A percentile compares a stretch with the other conserved stretches of the same genome.
phyloP scores from a whole-genome alignment of 1,139 yeast species.

The Yamadazyma sp. region DNA sequence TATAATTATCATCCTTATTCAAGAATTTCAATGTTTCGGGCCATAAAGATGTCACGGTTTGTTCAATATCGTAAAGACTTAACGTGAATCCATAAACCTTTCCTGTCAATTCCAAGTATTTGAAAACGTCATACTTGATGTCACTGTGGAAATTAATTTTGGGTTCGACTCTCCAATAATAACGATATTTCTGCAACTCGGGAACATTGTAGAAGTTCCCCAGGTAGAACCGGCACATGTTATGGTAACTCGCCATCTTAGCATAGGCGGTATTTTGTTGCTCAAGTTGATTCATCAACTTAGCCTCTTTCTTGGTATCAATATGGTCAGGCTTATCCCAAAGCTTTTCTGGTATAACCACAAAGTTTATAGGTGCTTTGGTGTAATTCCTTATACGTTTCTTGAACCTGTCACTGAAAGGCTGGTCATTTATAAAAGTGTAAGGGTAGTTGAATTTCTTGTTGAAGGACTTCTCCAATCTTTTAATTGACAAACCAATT shows the following conservation, averaged over 20 bases:
- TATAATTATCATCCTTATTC: slow-evolving; percentile 54
- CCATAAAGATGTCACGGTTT: slow-evolving; percentile 65
- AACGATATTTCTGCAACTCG: slow-evolving; percentile 47
- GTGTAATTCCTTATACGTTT: slow-evolving; percentile 38
- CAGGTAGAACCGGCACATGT: slow-evolving; percentile 68
- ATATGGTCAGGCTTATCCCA: slow-evolving; percentile 70
- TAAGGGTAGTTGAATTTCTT: slow-evolving; percentile 73
- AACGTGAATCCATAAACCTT: slow-evolving; percentile 73
- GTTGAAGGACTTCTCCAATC: slow-evolving; percentile 67
- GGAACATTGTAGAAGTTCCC: slow-evolving; percentile 65
- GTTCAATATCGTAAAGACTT: slow-evolving; percentile 66
- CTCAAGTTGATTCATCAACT: slow-evolving; percentile 39
- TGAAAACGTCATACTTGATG: slow-evolving; percentile 73
- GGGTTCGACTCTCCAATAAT: slow-evolving; percentile 87
- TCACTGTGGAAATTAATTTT: slow-evolving; percentile 64
- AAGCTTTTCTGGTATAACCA: slow-evolving; percentile 49
- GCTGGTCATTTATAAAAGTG: slow-evolving; percentile 72
- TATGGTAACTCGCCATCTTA: slow-evolving; percentile 61
- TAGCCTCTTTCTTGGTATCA: slow-evolving; percentile 41
- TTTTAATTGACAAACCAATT: slow-evolving; percentile 52
- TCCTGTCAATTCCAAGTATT: slow-evolving; percentile 63
- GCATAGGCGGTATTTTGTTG: slow-evolving; percentile 64
- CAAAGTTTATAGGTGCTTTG: slow-evolving; percentile 57
- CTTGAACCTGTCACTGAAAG: slow-evolving; percentile 61
- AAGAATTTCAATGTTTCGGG: slow-evolving; percentile 64